Evolutionary conservation across 805 yeast species (phyloP).

Genomic region (Candida namnaoensis): DNA sequence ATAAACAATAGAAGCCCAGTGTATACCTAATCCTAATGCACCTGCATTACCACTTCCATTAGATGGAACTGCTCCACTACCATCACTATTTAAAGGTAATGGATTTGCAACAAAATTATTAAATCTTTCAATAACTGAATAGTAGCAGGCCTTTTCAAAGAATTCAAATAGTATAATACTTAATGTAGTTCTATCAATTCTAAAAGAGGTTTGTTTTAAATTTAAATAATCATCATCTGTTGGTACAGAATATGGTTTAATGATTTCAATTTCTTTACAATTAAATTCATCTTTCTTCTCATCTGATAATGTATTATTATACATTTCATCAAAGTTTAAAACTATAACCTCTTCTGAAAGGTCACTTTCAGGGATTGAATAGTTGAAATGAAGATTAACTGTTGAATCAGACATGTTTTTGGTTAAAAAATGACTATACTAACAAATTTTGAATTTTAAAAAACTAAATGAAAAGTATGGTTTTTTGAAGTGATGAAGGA

Average conservation of each 20-base stretch:
- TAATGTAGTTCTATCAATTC: slow-evolving; percentile 48
- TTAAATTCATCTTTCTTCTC: too few relatives aligned
- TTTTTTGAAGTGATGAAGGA: too few relatives aligned
- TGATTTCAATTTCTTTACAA: too few relatives aligned
- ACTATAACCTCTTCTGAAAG: too few relatives aligned
- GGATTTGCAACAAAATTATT: slow-evolving; percentile 65
- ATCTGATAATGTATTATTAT: too few relatives aligned
- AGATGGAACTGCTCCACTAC: slow-evolving; percentile 1
- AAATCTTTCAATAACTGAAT: slow-evolving; percentile 66
- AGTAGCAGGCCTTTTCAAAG: slow-evolving; percentile 68
- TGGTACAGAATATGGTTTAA: slow-evolving; percentile 19
- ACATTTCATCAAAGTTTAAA: too few relatives aligned
- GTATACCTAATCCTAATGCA: slow-evolving; percentile 46
- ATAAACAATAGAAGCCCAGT: slow-evolving; percentile 62
- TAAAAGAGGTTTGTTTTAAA: slow-evolving; percentile 31
- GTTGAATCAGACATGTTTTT: too few relatives aligned
- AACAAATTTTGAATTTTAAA: too few relatives aligned
- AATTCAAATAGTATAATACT: slow-evolving; percentile 62
- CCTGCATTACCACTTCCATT: slow-evolving; percentile 22
- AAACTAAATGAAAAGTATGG: too few relatives aligned
- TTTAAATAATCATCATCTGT: slow-evolving; percentile 35
- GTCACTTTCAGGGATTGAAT: too few relatives aligned
- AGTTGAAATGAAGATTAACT: too few relatives aligned
- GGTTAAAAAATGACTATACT: too few relatives aligned
- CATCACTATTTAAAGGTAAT: slow-evolving; percentile 25